Evolutionary conservation across 2,329 filamentous ascomycete genomes (phyloP).

Genomic region (Calonectria crousiana): DNA sequence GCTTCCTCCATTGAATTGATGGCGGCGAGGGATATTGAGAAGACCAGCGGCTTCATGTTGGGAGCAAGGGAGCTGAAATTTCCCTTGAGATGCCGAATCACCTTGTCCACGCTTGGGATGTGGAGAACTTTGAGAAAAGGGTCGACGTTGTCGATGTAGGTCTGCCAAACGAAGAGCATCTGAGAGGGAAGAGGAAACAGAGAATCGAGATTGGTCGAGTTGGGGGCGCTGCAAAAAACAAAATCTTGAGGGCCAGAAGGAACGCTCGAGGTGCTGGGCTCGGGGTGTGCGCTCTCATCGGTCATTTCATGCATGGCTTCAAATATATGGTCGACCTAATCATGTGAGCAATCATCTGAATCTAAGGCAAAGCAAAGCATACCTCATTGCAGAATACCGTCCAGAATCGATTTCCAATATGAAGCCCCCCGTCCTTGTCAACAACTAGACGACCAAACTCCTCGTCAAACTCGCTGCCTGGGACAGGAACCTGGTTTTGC

Average conservation of each 20-base stretch:
- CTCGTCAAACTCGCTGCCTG: conserved; percentile 40
- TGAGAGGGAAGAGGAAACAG: conserved; percentile 45
- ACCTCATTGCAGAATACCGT: conserved; percentile 48
- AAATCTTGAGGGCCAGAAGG: conserved; percentile 31
- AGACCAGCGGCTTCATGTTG: conserved; percentile 40
- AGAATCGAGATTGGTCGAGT: conserved; percentile 22
- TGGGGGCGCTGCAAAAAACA: conserved; percentile 32
- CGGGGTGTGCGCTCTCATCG: conserved; percentile 13
- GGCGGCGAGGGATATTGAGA: conserved; percentile 43
- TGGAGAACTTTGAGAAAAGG: conserved; percentile 49
- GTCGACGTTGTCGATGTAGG: conserved; percentile 46
- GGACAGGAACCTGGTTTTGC: conserved; percentile 4
- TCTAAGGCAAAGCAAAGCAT: not conserved
- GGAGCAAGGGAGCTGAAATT: conserved; percentile 35
- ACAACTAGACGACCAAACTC: conserved; percentile 47
- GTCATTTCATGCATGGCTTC: conserved; percentile 45
- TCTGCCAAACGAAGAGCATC: conserved; percentile 46
- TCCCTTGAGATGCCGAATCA: conserved; percentile 32
- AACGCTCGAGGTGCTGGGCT: not conserved
- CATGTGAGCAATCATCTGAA: not conserved
- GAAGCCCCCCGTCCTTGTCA: conserved; percentile 40
- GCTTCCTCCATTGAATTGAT: conserved; percentile 42
- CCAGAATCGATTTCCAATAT: conserved; percentile 49
- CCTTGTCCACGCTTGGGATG: conserved; percentile 31
- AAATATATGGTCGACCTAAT: conserved; percentile 46